A percentile compares a stretch with the other conserved stretches of the same genome.
These are phyloP conservation scores for Aspergillus fumigatus DNA, from an alignment of 2,329 filamentous ascomycete genomes.

Conservation along the genomic window DNA sequence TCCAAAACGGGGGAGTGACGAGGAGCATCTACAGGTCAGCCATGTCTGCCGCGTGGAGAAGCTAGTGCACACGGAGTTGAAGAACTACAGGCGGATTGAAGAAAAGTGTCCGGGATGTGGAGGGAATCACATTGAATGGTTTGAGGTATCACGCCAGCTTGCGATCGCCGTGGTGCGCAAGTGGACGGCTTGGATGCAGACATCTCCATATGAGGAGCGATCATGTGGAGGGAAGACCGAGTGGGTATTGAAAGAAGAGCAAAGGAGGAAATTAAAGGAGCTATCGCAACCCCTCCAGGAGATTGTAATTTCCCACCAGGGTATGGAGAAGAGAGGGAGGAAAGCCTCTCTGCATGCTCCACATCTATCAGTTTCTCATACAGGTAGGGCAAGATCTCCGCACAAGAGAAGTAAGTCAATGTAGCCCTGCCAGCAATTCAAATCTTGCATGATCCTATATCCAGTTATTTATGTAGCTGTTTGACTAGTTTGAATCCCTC, in stretches of 20 bases:
- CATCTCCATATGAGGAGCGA: neutral
- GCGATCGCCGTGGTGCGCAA: neutral
- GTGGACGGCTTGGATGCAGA: constrained; percentile 5
- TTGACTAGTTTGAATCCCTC: too few species aligned
- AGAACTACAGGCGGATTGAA: neutral
- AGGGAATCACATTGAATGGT: constrained; percentile 1
- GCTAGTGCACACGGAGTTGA: constrained; percentile 3
- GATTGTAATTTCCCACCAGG: too few species aligned
- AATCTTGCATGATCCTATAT: too few species aligned
- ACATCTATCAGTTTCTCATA: too few species aligned
- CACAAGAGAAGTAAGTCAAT: too few species aligned
- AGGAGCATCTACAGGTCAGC: neutral
- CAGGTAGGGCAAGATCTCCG: too few species aligned
- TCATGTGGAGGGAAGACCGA: neutral
- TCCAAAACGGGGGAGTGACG: neutral
- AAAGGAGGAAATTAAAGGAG: too few species aligned
- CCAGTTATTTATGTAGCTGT: too few species aligned
- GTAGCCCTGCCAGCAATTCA: too few species aligned
- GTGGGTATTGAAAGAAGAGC: neutral
- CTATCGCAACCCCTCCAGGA: too few species aligned
- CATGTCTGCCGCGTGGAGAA: constrained; percentile 2
- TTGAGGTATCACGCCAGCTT: neutral
- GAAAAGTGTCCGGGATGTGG: neutral
- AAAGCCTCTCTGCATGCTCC: too few species aligned
- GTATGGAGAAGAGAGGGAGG: too few species aligned